Percentiles rank a stretch among this genome's conserved stretches.
Conservation (phyloP, 805 yeast genomes). For the Metschnikowia dekortorum region DNA sequence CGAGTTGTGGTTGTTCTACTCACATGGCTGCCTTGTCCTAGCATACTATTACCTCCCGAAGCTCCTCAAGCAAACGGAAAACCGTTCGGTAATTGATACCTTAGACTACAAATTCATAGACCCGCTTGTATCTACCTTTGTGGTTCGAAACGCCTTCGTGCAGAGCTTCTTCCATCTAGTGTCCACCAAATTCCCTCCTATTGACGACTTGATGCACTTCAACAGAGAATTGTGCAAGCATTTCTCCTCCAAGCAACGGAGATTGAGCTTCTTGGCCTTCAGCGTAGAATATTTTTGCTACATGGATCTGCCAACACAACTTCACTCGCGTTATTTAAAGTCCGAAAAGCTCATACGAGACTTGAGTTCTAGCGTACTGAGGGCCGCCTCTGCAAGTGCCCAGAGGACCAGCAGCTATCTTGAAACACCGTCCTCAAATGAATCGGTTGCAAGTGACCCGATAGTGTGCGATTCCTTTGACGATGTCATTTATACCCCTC, state of each 20-base stretch:
- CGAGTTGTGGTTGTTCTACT: conserved; percentile 14
- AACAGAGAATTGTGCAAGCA: conserved; percentile 7
- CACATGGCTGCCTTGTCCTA: conserved; percentile 13
- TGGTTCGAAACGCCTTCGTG: conserved; percentile 7
- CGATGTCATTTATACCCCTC: neutral
- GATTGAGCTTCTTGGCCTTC: conserved; percentile 6
- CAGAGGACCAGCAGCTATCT: neutral
- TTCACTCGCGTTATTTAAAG: conserved; percentile 6
- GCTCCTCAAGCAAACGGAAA: neutral
- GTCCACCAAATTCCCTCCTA: neutral
- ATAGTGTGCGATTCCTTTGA: conserved; percentile 1
- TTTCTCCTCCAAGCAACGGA: neutral
- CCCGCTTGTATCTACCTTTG: conserved; percentile 5
- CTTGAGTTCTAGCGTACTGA: conserved; percentile 3
- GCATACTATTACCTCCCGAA: conserved; percentile 8
- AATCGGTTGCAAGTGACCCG: neutral
- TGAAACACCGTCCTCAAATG: neutral
- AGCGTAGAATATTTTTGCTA: conserved; percentile 12
- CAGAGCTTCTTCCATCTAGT: conserved; percentile 2
- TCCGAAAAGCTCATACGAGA: conserved; percentile 1
- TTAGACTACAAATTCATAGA: conserved; percentile 5
- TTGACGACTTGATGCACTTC: conserved; percentile 9
- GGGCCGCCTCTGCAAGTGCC: neutral
- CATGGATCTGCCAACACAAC: conserved; percentile 8
- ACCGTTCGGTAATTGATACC: neutral